phyloP scores from a whole-genome alignment of 106 monocot genomes.

The Alisma plantagoaquatica region DNA sequence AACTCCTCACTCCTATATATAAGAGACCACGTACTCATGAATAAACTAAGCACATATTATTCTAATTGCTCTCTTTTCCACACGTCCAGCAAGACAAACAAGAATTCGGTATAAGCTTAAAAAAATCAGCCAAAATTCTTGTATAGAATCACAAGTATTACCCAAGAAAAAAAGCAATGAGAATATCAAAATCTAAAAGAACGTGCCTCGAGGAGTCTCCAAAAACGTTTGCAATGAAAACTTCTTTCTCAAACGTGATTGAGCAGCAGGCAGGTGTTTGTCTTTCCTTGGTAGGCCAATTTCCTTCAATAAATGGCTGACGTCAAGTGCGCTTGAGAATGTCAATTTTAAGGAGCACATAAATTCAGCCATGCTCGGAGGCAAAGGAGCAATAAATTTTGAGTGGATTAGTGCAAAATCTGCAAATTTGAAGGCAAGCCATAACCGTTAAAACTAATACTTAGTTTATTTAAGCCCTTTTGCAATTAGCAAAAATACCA shows the following conservation, averaged over 20 bases:
- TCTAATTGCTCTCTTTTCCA: too few species aligned
- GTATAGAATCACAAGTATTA: too few species aligned
- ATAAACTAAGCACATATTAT: too few species aligned
- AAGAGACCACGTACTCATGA: too few species aligned
- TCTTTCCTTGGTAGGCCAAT: constrained; percentile 60
- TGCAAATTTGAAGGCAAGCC: background rate
- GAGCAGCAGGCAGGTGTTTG: constrained; percentile 44
- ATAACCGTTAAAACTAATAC: background rate
- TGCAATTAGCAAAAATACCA: background rate
- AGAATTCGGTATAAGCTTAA: too few species aligned
- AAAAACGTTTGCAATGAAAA: constrained; percentile 55
- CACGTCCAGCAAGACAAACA: too few species aligned
- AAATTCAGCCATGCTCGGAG: constrained; percentile 58
- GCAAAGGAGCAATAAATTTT: constrained; percentile 74
- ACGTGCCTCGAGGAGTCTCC: constrained; percentile 44
- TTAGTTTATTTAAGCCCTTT: background rate
- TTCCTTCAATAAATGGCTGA: constrained; percentile 71
- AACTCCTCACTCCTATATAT: too few species aligned
- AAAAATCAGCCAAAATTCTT: too few species aligned
- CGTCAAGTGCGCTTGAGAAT: constrained; percentile 60
- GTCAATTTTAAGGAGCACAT: constrained; percentile 70
- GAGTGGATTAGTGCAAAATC: constrained; percentile 26
- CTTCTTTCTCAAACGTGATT: constrained; percentile 55
- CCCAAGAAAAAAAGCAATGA: too few species aligned
- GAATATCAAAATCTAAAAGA: background rate